Conservation (phyloP, 2,329 filamentous ascomycete species). For the Sarocladium kiliense region DNA sequence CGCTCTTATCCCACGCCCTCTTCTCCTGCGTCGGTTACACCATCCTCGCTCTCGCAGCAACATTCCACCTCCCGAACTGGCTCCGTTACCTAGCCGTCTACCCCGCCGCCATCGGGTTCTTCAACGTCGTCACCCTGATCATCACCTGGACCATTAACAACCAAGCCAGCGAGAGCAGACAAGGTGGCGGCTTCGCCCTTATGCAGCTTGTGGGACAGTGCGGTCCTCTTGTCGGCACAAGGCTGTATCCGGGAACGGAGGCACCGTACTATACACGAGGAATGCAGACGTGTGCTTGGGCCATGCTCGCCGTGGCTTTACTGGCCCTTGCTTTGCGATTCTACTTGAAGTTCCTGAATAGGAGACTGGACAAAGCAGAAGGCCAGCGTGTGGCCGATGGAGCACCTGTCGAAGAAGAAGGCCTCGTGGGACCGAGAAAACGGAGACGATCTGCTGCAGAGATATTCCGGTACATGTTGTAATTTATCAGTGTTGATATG, state of each 20-base stretch:
- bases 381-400: conserved; percentile 17
- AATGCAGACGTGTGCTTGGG: conserved; percentile 57
- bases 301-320: conserved; percentile 56
- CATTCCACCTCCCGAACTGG: conserved; percentile 35
- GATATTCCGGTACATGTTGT: conserved; percentile 40
- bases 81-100: conserved; percentile 71
- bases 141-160: conserved; percentile 91
- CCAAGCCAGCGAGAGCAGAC: conserved; percentile 61
- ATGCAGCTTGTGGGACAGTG: conserved; percentile 79
- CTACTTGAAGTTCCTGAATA: conserved; percentile 49
- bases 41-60: conserved; percentile 55
- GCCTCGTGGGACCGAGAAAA: conserved; percentile 28
- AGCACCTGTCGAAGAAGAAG: conserved; percentile 31
- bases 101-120: conserved; percentile 75
- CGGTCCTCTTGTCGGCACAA: conserved; percentile 65
- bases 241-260: conserved; percentile 57
- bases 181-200: conserved; percentile 73
- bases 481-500: not conserved
- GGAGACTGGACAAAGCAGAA: conserved; percentile 32
- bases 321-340: conserved; percentile 49
- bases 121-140: conserved; percentile 76
- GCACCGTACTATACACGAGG: conserved; percentile 58
- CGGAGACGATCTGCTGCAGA: conserved; percentile 16
- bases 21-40: conserved; percentile 58
- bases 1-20: conserved; percentile 64